A percentile compares a stretch with the other conserved stretches of the same genome.
These are phyloP conservation scores for Kalmanozyma brasiliensis DNA, from an alignment of 1,284 basidiomycete genomes.

Conservation along the genomic window DNA sequence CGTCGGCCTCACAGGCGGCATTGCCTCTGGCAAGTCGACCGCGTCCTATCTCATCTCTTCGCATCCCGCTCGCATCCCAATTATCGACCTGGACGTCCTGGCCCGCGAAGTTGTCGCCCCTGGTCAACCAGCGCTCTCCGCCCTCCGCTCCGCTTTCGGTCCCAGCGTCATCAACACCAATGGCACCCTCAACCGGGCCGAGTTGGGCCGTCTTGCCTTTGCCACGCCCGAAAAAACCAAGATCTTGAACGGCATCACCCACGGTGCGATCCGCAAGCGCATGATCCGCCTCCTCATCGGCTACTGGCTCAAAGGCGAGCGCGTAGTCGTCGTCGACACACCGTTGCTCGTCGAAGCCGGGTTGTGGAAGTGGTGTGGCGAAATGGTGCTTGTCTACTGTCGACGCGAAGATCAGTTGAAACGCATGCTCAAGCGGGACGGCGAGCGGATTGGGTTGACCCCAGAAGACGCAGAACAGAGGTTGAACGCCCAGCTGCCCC, in stretches of 20 bases:
- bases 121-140: conserved; percentile 78
- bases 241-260: conserved; percentile 84
- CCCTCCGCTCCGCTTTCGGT: conserved; percentile 81
- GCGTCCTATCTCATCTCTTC: conserved; percentile 80
- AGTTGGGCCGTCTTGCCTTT: conserved; percentile 87
- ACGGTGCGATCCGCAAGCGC: conserved; percentile 83
- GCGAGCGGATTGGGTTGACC: conserved; percentile 68
- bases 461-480: conserved; percentile 75
- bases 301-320: conserved; percentile 82
- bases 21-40: conserved; percentile 88
- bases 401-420: conserved; percentile 54
- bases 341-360: conserved; percentile 92
- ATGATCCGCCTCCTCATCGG: conserved; percentile 79
- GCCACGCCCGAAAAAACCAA: conserved; percentile 74
- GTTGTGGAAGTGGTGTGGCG: conserved; percentile 84
- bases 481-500: conserved; percentile 82
- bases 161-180: conserved; percentile 75
- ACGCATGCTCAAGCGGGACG: conserved; percentile 63
- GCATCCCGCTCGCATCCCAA: conserved; percentile 74
- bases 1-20: conserved; percentile 93
- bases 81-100: conserved; percentile 92
- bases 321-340: conserved; percentile 86
- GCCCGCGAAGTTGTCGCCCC: conserved; percentile 89
- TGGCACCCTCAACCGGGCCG: conserved; percentile 82
- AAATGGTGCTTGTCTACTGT: conserved; percentile 85